Percentiles rank a stretch among this genome's conserved stretches.
Evolutionary conservation across 345 rosid species (phyloP).

Genomic region (Euphorbia tirucalli): DNA sequence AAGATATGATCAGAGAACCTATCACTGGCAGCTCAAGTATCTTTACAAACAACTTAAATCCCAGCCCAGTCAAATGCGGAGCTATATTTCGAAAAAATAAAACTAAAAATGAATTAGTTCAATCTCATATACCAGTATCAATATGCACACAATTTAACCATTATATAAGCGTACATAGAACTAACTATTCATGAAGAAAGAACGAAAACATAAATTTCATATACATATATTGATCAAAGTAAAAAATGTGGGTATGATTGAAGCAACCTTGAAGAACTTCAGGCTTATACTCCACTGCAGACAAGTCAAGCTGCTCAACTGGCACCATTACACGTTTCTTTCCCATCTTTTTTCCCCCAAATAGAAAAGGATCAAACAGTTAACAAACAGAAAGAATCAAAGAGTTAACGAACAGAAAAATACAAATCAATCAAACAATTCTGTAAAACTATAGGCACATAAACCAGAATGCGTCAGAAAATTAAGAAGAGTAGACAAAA

Average conservation of each 20-base stretch:
- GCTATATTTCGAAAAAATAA: constrained; percentile 38
- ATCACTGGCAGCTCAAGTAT: constrained; percentile 58
- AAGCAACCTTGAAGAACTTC: constrained; percentile 49
- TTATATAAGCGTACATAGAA: neutral
- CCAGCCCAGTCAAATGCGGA: constrained; percentile 70
- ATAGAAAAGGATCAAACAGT: neutral
- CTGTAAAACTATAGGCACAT: neutral
- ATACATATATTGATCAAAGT: neutral
- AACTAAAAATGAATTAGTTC: neutral
- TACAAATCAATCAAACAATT: neutral
- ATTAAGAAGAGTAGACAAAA: neutral
- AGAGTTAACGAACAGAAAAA: too few species aligned
- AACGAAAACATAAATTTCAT: neutral
- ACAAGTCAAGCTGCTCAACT: constrained; percentile 52
- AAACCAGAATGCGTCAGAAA: neutral
- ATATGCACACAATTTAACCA: neutral
- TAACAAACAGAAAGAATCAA: too few species aligned
- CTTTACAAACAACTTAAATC: constrained; percentile 55
- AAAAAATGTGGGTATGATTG: neutral
- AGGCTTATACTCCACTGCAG: constrained; percentile 47
- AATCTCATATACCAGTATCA: neutral
- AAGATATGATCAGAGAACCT: constrained; percentile 51
- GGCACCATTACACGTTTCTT: constrained; percentile 55
- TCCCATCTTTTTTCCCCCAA: constrained; percentile 33
- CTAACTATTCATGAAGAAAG: neutral